A percentile compares a stretch with the other conserved stretches of the same genome.
Evolutionary conservation across 345 rosid genomes (phyloP).

Genomic region (Moricandia moricandioides): DNA sequence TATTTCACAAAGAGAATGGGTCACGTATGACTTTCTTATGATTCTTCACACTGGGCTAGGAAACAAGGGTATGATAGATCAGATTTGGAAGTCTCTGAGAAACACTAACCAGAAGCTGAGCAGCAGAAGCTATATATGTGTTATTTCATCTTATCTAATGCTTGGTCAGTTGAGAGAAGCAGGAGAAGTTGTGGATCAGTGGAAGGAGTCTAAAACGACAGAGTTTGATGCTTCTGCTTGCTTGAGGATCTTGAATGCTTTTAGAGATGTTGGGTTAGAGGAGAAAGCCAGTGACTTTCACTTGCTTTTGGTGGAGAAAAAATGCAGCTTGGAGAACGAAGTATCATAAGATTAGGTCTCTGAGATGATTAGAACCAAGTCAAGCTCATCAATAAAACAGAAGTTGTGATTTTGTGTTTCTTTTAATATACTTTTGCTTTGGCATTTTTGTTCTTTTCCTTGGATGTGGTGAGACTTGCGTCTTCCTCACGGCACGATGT

Average conservation of each 20-base stretch:
- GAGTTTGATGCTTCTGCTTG: conserved; percentile 61
- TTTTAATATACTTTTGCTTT: background rate
- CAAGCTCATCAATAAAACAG: conserved; percentile 16
- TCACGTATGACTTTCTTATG: conserved; percentile 80
- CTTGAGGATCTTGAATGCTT: conserved; percentile 52
- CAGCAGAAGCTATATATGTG: conserved; percentile 67
- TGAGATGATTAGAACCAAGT: background rate
- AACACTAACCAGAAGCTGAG: conserved; percentile 88
- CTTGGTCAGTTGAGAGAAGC: conserved; percentile 72
- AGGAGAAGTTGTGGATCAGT: conserved; percentile 67
- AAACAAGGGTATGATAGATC: conserved; percentile 72
- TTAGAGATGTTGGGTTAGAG: conserved; percentile 48
- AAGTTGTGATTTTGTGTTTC: background rate
- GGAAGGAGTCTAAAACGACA: conserved; percentile 69
- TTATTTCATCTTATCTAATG: conserved; percentile 70
- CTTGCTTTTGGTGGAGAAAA: conserved; percentile 47
- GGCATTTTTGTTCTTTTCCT: background rate
- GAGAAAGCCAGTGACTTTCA: conserved; percentile 51
- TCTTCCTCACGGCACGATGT: background rate
- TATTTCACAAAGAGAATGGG: conserved; percentile 81
- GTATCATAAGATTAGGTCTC: background rate
- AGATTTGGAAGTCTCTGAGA: conserved; percentile 84
- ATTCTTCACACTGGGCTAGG: conserved; percentile 70
- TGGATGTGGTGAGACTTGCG: background rate
- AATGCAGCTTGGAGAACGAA: conserved; percentile 35